Evolutionary conservation across 768 basidiomycete genomes (phyloP).

Genomic region (Tricholoma matsutake): DNA sequence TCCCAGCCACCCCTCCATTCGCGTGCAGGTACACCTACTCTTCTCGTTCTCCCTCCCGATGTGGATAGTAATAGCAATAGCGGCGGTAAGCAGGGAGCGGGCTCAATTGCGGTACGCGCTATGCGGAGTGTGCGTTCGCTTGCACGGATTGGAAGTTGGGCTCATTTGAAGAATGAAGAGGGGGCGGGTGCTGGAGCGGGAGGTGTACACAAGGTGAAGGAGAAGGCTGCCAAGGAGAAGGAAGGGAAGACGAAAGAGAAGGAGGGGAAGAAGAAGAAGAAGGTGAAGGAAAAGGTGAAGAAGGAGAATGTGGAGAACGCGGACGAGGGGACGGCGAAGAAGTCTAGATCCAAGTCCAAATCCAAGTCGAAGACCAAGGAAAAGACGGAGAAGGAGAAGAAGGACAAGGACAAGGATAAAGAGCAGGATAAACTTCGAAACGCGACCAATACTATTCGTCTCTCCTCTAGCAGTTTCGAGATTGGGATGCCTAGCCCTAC

Average conservation of each 20-base stretch:
- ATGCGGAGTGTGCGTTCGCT: slow-evolving; percentile 73
- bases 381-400: slow-evolving; percentile 11
- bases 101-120: slow-evolving; percentile 72
- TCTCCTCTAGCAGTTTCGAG: slow-evolving; percentile 67
- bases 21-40: slow-evolving; percentile 31
- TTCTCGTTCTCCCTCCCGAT: slow-evolving; percentile 36
- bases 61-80: slow-evolving; percentile 6
- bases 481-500: slow-evolving; percentile 50
- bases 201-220: slow-evolving; percentile 11
- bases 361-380: slow-evolving; percentile 13
- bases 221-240: slow-evolving; percentile 13
- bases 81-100: slow-evolving; percentile 30
- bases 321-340: slow-evolving; percentile 30
- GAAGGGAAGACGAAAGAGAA: neutral
- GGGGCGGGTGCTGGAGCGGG: slow-evolving; percentile 1
- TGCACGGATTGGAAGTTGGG: slow-evolving; percentile 72
- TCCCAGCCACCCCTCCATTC: slow-evolving; percentile 24
- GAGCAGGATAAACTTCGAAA: slow-evolving; percentile 32
- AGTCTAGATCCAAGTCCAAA: slow-evolving; percentile 10
- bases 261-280: neutral
- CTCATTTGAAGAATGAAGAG: slow-evolving; percentile 46
- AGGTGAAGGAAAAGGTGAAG: slow-evolving; percentile 1
- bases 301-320: slow-evolving; percentile 29
- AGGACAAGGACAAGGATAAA: slow-evolving; percentile 33
- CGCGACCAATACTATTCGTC: slow-evolving; percentile 34